These are phyloP conservation scores for Pythium phragmitis DNA, from an alignment of 352 stramenopile species.

Conservation along the genomic window DNA sequence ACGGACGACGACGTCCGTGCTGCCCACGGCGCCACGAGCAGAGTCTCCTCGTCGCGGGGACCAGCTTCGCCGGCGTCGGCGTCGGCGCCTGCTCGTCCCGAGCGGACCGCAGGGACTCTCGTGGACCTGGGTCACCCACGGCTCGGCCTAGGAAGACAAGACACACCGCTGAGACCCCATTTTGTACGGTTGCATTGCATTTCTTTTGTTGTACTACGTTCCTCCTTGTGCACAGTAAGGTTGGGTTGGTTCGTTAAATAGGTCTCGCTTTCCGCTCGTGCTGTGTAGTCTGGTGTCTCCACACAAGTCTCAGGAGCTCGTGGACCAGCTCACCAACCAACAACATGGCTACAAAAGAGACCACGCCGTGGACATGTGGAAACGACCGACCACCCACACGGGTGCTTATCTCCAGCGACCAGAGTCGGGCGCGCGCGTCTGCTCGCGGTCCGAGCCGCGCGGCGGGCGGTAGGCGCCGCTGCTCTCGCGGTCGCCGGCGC, in stretches of 20 bases:
- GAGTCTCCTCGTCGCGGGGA: not conserved
- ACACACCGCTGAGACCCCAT: not conserved
- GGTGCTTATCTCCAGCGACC: constrained; percentile 58
- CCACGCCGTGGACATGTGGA: too few species aligned
- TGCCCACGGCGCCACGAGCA: too few species aligned
- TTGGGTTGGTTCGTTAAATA: too few species aligned
- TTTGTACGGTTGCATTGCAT: not conserved
- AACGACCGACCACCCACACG: too few species aligned
- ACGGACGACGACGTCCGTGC: not conserved
- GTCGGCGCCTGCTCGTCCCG: not conserved
- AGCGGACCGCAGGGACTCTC: not conserved
- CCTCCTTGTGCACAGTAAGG: too few species aligned
- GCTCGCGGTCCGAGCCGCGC: constrained; percentile 22
- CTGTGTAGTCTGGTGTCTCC: too few species aligned
- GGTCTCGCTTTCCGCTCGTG: too few species aligned
- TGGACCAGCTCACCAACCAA: too few species aligned
- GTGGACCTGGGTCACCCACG: constrained; percentile 1
- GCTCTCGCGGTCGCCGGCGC: constrained; percentile 15
- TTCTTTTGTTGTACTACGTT: not conserved
- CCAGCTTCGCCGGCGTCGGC: not conserved
- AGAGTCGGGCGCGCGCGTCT: constrained; percentile 51
- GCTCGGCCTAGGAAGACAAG: not conserved
- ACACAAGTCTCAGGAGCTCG: too few species aligned
- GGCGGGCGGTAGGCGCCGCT: constrained; percentile 43
- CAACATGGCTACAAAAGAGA: too few species aligned